Percentiles rank a stretch among this genome's conserved stretches.
Evolutionary conservation across 345 rosid species (phyloP).

Genomic region (Hibiscus tridactylites): DNA sequence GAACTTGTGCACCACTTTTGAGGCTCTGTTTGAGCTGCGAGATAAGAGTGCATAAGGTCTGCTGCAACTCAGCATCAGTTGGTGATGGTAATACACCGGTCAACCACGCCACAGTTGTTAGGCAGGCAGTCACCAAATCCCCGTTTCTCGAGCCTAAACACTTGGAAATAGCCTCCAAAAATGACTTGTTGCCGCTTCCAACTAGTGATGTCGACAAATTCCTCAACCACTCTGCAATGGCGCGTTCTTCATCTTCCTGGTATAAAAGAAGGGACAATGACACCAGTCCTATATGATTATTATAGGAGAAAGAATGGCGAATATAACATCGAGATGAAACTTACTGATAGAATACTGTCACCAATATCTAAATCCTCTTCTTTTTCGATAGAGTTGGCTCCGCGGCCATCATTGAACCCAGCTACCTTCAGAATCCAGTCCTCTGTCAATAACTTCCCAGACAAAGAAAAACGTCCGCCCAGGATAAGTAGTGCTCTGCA

Average conservation of each 20-base stretch:
- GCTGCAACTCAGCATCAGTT: constrained; percentile 26
- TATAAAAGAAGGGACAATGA: not conserved
- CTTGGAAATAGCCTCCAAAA: constrained; percentile 36
- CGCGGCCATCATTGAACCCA: constrained; percentile 17
- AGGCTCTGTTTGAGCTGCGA: constrained; percentile 36
- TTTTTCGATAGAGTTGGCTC: constrained; percentile 9
- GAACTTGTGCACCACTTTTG: constrained; percentile 24
- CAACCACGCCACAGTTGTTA: constrained; percentile 42
- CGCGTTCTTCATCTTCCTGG: constrained; percentile 37
- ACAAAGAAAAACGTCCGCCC: constrained; percentile 34
- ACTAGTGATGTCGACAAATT: constrained; percentile 34
- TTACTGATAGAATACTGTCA: constrained; percentile 20
- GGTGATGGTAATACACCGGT: constrained; percentile 35
- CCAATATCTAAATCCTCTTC: constrained; percentile 14
- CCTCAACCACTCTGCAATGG: constrained; percentile 28
- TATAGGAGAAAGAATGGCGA: not conserved
- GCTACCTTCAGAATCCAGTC: constrained; percentile 43
- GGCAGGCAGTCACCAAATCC: constrained; percentile 29
- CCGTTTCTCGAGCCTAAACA: constrained; percentile 30
- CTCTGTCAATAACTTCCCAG: constrained; percentile 27
- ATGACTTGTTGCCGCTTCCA: constrained; percentile 23
- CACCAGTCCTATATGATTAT: not conserved
- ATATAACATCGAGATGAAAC: not conserved
- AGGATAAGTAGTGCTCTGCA: constrained; percentile 42
- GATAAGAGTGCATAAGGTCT: constrained; percentile 33